Conservation (phyloP, 1,284 basidiomycete genomes). For the Trichosporon sp. region DNA sequence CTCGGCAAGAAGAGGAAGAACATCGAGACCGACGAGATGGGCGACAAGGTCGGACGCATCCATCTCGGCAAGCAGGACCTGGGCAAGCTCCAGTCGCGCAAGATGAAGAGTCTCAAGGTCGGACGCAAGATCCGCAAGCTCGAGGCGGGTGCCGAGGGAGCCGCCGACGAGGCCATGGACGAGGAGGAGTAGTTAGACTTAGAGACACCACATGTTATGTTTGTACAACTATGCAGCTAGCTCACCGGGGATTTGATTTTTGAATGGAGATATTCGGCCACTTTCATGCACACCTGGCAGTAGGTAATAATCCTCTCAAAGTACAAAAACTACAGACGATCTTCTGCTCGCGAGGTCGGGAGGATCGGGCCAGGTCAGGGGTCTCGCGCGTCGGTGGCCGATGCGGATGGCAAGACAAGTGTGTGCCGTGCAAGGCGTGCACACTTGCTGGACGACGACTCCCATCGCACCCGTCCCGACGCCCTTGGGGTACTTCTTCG, state of each 20-base stretch:
- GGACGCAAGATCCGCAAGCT: constrained; percentile 36
- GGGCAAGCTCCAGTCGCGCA: constrained; percentile 68
- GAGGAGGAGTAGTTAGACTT: constrained; percentile 30
- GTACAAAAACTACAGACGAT: constrained; percentile 20
- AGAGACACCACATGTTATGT: constrained; percentile 17
- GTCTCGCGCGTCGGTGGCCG: constrained; percentile 7
- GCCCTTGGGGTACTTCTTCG: not conserved
- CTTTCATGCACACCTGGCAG: constrained; percentile 22
- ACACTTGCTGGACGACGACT: not conserved
- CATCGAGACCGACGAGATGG: constrained; percentile 97
- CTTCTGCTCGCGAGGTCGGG: not conserved
- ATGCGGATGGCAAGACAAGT: not conserved
- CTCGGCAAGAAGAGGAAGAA: constrained; percentile 93
- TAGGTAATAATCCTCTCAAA: constrained; percentile 18
- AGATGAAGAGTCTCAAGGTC: constrained; percentile 57
- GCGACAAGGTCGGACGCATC: constrained; percentile 85
- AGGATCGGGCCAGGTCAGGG: not conserved
- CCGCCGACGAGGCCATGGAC: constrained; percentile 28
- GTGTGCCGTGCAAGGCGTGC: not conserved
- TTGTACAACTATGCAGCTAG: constrained; percentile 26
- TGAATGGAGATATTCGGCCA: not conserved
- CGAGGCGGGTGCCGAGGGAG: constrained; percentile 32
- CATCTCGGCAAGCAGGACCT: constrained; percentile 92
- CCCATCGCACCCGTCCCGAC: constrained; percentile 1
- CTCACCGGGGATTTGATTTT: not conserved